Base-by-base conservation (phyloP, 176 grass and related monocot species). In the Zea luxurians region DNA sequence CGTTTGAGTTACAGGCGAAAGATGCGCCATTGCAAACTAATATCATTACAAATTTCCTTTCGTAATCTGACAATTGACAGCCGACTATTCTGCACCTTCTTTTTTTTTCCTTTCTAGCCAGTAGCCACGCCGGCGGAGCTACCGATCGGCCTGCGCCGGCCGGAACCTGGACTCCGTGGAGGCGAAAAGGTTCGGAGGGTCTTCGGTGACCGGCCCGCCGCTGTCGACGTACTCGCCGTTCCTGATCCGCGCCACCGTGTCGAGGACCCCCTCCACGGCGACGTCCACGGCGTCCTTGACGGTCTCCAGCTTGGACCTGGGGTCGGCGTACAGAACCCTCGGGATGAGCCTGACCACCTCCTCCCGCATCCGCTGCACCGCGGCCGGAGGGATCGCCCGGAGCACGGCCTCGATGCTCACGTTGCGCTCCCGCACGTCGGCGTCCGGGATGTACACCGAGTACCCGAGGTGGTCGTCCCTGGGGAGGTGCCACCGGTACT, bases 251-350 rank as follows among this genome's bases (percentile, higher is more conserved):
- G 52, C 58, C 48, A 89, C 59, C 20, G 34, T 76, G 21, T 48
- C 37, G 57, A 89, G 47, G 10, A 89, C 15, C 58, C 57, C 87
- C 8, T 82, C 66, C 12, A 89, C 71, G 37, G 87, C 83, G 62
- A 89, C 48, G 58, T 86, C 87, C 38, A 89, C 86, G 1, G 87
- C 87, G 74, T 89, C 86, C 78, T 17, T 86, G 45, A 89, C 15
- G 0, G 78, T 86, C 41, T 81, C 77, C 71, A 85, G 74, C 73
- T 64, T 89, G 12, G 17, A 50, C 37, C 73, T 86, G 2, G 87
- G 82, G 44, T 86, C 71, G 1, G 82, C 83, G 77, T 89, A 89
- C 5, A 89, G 3, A 42, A 89, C 5, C 6, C 7, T 43, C 2
- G 82, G 87, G 41, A 89, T 86, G 49, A 89, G 43, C 54, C 66